These are phyloP conservation scores for Trametes hirsuta DNA, from an alignment of 1,284 basidiomycete species.

Conservation along the genomic window DNA sequence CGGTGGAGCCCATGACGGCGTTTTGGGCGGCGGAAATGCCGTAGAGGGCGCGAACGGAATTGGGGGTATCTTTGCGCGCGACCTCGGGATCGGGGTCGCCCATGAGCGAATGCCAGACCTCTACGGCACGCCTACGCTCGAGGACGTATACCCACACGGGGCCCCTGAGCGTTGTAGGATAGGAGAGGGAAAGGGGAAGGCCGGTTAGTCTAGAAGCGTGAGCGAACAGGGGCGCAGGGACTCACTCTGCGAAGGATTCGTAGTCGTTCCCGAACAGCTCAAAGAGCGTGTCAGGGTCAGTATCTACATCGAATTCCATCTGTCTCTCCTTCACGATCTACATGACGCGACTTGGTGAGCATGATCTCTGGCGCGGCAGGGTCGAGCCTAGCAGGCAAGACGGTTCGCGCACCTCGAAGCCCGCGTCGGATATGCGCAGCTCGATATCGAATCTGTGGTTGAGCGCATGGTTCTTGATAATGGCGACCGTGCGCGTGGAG, in stretches of 20 bases:
- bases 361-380: background rate
- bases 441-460: slow-evolving; percentile 75
- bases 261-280: slow-evolving; percentile 79
- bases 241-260: slow-evolving; percentile 74
- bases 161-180: slow-evolving; percentile 48
- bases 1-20: slow-evolving; percentile 71
- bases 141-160: slow-evolving; percentile 87
- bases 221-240: slow-evolving; percentile 24
- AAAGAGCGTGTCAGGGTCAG: slow-evolving; percentile 73
- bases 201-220: background rate
- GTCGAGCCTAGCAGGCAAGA: background rate
- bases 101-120: slow-evolving; percentile 77
- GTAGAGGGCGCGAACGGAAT: slow-evolving; percentile 70
- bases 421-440: slow-evolving; percentile 70
- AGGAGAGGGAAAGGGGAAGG: background rate
- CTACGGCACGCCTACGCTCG: slow-evolving; percentile 74
- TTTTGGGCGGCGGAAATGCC: slow-evolving; percentile 58
- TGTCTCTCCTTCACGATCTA: slow-evolving; percentile 83
- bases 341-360: background rate
- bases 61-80: slow-evolving; percentile 56
- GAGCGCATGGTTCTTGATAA: slow-evolving; percentile 78
- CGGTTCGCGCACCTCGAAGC: slow-evolving; percentile 63
- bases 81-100: slow-evolving; percentile 61
- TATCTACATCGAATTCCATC: slow-evolving; percentile 81
- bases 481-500: slow-evolving; percentile 71